Evolutionary conservation across 352 stramenopile genomes (phyloP).

Genomic region (Blastocystis sp.): DNA sequence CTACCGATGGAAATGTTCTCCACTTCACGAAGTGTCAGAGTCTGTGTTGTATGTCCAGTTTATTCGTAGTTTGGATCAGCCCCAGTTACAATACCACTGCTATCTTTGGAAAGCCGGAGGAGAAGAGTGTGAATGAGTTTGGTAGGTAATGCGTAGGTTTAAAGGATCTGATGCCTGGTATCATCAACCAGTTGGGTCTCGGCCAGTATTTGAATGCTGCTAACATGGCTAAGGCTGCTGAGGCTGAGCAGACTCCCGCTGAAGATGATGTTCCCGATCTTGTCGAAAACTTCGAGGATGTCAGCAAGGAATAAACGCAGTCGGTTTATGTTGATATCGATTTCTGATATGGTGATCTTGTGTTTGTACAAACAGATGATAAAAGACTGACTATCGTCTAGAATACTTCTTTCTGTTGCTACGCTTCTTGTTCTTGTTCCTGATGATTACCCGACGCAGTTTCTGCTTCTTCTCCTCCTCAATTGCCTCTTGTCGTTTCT

Average conservation of each 20-base stretch:
- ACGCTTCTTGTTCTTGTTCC: constrained; percentile 61
- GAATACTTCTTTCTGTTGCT: constrained; percentile 60
- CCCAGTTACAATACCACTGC: constrained; percentile 78
- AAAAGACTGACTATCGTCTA: neutral
- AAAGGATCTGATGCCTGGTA: constrained; percentile 76
- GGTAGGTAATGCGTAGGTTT: constrained; percentile 2
- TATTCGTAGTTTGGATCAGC: constrained; percentile 70
- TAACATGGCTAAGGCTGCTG: constrained; percentile 79
- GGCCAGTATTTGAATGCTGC: constrained; percentile 90
- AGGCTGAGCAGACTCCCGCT: constrained; percentile 76
- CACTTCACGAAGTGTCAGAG: constrained; percentile 79
- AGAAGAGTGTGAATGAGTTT: neutral
- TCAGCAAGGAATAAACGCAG: constrained; percentile 70
- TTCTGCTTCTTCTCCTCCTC: constrained; percentile 61
- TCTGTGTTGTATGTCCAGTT: constrained; percentile 62
- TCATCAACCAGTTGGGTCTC: constrained; percentile 94
- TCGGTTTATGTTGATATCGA: constrained; percentile 23
- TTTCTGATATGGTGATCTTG: constrained; percentile 45
- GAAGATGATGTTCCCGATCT: constrained; percentile 93
- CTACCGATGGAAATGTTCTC: constrained; percentile 78
- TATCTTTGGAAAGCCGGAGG: constrained; percentile 76
- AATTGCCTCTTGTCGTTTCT: constrained; percentile 29
- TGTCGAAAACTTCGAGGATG: constrained; percentile 95
- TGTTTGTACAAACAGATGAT: constrained; percentile 33
- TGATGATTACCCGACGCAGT: constrained; percentile 43